Conservation (phyloP, 176 grass and related monocot genomes). For the Cymbopogon citratus region DNA sequence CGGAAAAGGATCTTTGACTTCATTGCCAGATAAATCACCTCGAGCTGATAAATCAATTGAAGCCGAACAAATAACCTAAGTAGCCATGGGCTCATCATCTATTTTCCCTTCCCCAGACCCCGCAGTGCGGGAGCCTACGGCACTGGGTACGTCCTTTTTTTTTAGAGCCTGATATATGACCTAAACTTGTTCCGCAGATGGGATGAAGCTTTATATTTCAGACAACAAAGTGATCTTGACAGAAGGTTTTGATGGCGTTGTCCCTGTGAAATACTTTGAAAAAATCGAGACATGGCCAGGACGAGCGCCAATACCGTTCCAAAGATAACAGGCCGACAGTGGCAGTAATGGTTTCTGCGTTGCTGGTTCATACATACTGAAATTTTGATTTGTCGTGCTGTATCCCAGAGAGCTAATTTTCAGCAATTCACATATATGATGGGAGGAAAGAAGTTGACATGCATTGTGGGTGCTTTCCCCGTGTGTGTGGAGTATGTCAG, state of each 20-base stretch:
- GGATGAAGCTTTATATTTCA: conserved; percentile 76
- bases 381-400: background rate
- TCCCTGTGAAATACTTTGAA: conserved; percentile 70
- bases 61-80: no score
- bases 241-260: conserved; percentile 55
- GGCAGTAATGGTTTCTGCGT: background rate
- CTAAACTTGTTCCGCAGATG: conserved; percentile 36
- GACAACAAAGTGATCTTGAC: conserved; percentile 85
- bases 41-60: no score
- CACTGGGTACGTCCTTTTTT: no score
- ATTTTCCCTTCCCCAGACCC: no score
- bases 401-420: background rate
- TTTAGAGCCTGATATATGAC: background rate
- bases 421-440: background rate
- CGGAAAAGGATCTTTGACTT: no score
- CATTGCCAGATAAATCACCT: no score
- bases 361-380: background rate
- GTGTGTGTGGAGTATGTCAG: background rate
- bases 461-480: background rate
- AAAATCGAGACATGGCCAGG: conserved; percentile 78
- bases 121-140: no score
- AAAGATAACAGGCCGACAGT: conserved; percentile 19
- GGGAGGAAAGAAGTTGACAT: background rate
- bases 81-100: no score
- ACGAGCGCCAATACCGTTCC: conserved; percentile 26